phyloP scores from a whole-genome alignment of 139 green algal species.

The Volvox africanus region DNA sequence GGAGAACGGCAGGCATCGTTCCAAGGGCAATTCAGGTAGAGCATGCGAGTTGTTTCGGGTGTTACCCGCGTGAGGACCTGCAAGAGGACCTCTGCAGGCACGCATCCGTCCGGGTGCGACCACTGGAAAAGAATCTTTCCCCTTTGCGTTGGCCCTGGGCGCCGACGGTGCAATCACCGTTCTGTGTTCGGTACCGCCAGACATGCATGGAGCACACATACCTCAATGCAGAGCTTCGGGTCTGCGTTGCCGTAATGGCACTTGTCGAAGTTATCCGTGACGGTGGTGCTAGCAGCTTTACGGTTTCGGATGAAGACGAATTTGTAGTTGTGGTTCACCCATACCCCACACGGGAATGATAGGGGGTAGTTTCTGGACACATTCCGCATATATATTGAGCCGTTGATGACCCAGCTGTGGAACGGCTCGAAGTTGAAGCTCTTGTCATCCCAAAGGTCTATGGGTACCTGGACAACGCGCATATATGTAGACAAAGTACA shows the following conservation, averaged over 20 bases:
- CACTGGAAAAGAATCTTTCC: no score
- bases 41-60: no score
- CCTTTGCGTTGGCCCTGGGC: no score
- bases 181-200: no score
- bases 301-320: conserved; percentile 50
- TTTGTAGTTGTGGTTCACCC: conserved; percentile 53
- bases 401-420: conserved; percentile 39
- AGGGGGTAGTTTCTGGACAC: conserved; percentile 33
- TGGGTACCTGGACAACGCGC: conserved; percentile 11
- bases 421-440: conserved; percentile 41
- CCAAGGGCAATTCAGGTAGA: no score
- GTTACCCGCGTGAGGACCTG: no score
- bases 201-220: not conserved
- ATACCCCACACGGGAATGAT: conserved; percentile 44
- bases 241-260: conserved; percentile 37
- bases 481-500: no score
- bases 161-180: no score
- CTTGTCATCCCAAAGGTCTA: conserved; percentile 35
- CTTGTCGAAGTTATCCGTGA: conserved; percentile 49
- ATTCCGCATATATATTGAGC: conserved; percentile 11
- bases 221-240: conserved; percentile 40
- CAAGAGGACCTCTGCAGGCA: no score
- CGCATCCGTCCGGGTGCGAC: no score
- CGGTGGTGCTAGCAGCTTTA: conserved; percentile 39
- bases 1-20: no score